Percentiles rank a stretch among this genome's conserved stretches.
Evolutionary conservation across 2,329 filamentous ascomycete genomes (phyloP).

Genomic region (Ilyonectria destructans): DNA sequence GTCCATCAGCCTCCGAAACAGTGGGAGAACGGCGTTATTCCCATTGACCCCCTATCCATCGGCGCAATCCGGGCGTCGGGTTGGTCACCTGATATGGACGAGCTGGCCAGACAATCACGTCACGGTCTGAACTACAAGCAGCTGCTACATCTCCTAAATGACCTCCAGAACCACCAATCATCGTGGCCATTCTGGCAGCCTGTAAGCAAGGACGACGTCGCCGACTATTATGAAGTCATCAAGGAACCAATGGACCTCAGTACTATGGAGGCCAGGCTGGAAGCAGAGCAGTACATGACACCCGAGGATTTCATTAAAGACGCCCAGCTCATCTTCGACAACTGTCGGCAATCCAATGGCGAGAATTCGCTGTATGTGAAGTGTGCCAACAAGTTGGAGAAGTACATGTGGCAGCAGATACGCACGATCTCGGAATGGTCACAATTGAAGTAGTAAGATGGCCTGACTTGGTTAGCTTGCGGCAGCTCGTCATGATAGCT

Average conservation of each 20-base stretch:
- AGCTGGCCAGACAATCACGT: slow-evolving; percentile 92
- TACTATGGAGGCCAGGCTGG: slow-evolving; percentile 96
- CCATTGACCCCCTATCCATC: slow-evolving; percentile 90
- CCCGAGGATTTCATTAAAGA: slow-evolving; percentile 95
- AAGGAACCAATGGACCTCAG: slow-evolving; percentile 96
- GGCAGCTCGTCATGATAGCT: too few species aligned
- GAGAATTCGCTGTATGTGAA: slow-evolving; percentile 96
- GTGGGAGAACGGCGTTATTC: slow-evolving; percentile 82
- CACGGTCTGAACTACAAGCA: slow-evolving; percentile 98
- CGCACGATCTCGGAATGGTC: slow-evolving; percentile 95
- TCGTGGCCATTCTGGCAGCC: slow-evolving; percentile 97
- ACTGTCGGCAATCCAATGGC: slow-evolving; percentile 97
- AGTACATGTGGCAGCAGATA: slow-evolving; percentile 96
- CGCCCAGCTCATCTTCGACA: slow-evolving; percentile 91
- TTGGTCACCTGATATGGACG: slow-evolving; percentile 98
- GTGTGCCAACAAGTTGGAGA: slow-evolving; percentile 92
- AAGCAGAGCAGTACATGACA: slow-evolving; percentile 90
- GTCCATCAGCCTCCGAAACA: slow-evolving; percentile 88
- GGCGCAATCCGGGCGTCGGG: slow-evolving; percentile 91
- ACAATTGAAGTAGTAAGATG: too few species aligned
- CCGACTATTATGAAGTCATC: slow-evolving; percentile 98
- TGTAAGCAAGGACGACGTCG: slow-evolving; percentile 95
- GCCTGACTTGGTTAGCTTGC: too few species aligned
- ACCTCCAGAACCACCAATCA: slow-evolving; percentile 92
- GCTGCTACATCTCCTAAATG: slow-evolving; percentile 91